Percentiles rank a stretch among this genome's conserved stretches.
These are phyloP conservation scores for Mucor mucedo DNA, from an alignment of 371 early-diverging fungal genomes.

Conservation along the genomic window DNA sequence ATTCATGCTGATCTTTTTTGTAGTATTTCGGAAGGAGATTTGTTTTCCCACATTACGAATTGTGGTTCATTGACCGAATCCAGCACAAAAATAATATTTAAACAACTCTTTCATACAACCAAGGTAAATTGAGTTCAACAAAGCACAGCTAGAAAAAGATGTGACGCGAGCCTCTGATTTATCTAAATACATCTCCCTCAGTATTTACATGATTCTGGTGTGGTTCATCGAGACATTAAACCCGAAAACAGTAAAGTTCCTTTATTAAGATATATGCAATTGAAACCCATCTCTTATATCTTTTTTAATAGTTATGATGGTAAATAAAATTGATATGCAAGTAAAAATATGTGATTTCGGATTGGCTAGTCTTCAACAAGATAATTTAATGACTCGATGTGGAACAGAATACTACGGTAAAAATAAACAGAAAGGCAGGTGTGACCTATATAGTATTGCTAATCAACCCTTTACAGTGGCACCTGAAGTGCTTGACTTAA, in stretches of 20 bases:
- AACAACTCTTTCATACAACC: background rate
- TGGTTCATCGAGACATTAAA: constrained; percentile 1
- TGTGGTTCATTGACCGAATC: background rate
- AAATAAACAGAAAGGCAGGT: background rate
- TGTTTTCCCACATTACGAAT: background rate
- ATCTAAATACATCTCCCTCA: background rate
- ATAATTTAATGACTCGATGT: background rate
- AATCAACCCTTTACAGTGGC: background rate
- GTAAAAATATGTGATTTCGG: background rate
- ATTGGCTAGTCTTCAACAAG: background rate
- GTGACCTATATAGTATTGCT: background rate
- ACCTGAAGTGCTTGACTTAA: background rate
- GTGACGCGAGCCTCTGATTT: background rate
- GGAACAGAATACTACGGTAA: background rate
- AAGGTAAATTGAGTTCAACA: background rate
- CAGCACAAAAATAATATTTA: background rate
- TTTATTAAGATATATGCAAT: too few relatives aligned
- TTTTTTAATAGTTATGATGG: background rate
- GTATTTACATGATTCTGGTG: background rate
- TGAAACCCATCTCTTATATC: background rate
- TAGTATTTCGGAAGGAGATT: background rate
- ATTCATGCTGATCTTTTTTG: background rate
- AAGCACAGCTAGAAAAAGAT: too few relatives aligned
- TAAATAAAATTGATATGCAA: background rate
- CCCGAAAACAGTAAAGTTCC: background rate